Conservation (phyloP, 345 rosid genomes). For the Lepidium didymum region DNA sequence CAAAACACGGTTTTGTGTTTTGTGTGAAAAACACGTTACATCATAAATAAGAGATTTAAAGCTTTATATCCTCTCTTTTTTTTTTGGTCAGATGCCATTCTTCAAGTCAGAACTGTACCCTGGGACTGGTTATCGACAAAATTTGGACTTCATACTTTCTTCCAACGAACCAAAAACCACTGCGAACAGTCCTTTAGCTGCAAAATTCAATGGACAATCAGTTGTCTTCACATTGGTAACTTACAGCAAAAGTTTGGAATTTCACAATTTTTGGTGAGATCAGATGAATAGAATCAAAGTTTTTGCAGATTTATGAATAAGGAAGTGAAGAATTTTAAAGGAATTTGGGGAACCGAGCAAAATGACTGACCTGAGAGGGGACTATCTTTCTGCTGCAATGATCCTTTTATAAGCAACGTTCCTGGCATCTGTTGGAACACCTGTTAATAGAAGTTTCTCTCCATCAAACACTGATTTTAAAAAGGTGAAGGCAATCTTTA, state of each 20-base stretch:
- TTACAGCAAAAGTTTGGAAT: background rate
- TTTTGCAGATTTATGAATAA: background rate
- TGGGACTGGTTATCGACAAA: slow-evolving; percentile 25
- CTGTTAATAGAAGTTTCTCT: slow-evolving; percentile 23
- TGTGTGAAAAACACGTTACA: background rate
- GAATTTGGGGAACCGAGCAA: background rate
- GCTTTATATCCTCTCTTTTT: background rate
- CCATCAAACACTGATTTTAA: background rate
- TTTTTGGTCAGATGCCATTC: background rate
- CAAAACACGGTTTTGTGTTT: background rate
- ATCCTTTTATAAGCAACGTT: slow-evolving; percentile 71
- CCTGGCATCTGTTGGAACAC: slow-evolving; percentile 86
- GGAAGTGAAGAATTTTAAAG: background rate
- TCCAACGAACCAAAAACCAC: slow-evolving; percentile 45
- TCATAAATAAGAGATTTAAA: slow-evolving; percentile 3
- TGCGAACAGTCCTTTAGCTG: slow-evolving; percentile 54
- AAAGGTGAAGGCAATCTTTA: background rate
- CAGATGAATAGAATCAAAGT: background rate
- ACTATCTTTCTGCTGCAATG: slow-evolving; percentile 47
- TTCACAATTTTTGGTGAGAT: background rate
- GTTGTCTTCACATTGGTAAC: background rate
- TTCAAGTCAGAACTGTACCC: background rate
- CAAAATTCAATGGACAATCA: background rate
- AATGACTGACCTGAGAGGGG: slow-evolving; percentile 44
- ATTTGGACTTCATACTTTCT: slow-evolving; percentile 42